phyloP scores from a whole-genome alignment of 2,329 filamentous ascomycete genomes.

The Chaetomium sp. region DNA sequence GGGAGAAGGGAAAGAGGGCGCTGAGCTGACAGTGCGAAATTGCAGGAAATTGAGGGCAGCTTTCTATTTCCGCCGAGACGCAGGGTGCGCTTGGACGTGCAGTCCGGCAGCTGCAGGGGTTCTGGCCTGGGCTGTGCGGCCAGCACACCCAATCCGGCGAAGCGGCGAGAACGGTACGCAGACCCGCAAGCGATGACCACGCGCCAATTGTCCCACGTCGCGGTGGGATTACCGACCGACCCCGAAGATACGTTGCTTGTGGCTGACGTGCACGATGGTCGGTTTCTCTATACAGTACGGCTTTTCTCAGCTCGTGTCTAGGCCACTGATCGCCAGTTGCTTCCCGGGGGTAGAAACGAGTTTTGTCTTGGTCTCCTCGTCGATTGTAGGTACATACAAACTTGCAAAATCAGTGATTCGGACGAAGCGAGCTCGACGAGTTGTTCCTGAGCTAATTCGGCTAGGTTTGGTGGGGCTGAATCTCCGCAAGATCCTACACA shows the following conservation, averaged over 20 bases:
- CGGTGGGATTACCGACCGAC: not conserved
- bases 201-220: slow-evolving; percentile 12
- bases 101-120: slow-evolving; percentile 5
- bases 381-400: not conserved
- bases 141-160: slow-evolving; percentile 13
- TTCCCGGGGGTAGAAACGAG: not conserved
- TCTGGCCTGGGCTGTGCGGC: slow-evolving; percentile 13
- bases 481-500: not conserved
- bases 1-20: not conserved
- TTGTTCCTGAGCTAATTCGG: slow-evolving; percentile 19
- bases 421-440: not conserved
- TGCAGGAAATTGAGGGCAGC: slow-evolving; percentile 21
- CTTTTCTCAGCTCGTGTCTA: slow-evolving; percentile 2
- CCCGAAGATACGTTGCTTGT: slow-evolving; percentile 1
- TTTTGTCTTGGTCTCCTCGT: not conserved
- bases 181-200: slow-evolving; percentile 7
- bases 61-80: slow-evolving; percentile 13
- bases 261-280: slow-evolving; percentile 1
- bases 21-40: slow-evolving; percentile 8
- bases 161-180: slow-evolving; percentile 14
- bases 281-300: not conserved
- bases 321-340: not conserved
- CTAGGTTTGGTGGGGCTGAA: slow-evolving; percentile 19
- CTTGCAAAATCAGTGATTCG: slow-evolving; percentile 2
- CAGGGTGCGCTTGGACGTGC: slow-evolving; percentile 17